These are phyloP conservation scores for Leccinum griseonigrum DNA, from an alignment of 1,284 basidiomycete genomes.

Conservation along the genomic window DNA sequence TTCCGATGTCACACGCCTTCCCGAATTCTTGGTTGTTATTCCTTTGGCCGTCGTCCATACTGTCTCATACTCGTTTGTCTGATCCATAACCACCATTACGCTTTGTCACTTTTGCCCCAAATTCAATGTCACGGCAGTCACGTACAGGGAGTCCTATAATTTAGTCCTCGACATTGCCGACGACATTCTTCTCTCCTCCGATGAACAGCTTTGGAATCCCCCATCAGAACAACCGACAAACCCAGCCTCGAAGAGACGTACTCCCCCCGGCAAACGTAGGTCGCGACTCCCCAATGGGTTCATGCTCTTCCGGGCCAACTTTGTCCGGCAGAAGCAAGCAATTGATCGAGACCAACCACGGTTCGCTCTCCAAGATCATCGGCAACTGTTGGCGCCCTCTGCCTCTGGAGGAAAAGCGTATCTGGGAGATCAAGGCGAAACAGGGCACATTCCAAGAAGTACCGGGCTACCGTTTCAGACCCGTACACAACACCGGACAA, in stretches of 20 bases:
- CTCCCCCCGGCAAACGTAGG: no score
- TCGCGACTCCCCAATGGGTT: no score
- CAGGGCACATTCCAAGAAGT: slow-evolving; percentile 59
- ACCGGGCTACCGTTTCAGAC: slow-evolving; percentile 70
- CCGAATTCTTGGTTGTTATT: slow-evolving; percentile 18
- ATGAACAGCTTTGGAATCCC: no score
- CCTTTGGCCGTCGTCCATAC: no score
- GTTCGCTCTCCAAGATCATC: slow-evolving; percentile 72
- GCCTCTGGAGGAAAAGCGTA: slow-evolving; percentile 60
- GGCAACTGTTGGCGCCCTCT: slow-evolving; percentile 70
- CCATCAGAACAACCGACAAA: no score
- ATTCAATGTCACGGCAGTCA: slow-evolving; percentile 60
- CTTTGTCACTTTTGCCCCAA: slow-evolving; percentile 64
- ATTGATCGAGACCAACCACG: slow-evolving; percentile 81
- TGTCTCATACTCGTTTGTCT: not conserved
- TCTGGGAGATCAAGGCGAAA: slow-evolving; percentile 66
- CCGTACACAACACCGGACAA: slow-evolving; percentile 70
- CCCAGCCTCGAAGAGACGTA: no score
- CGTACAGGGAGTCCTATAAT: slow-evolving; percentile 51
- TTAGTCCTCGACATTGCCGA: no score
- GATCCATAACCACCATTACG: slow-evolving; percentile 39
- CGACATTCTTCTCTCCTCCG: no score
- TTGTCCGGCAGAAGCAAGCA: slow-evolving; percentile 78
- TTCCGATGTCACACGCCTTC: slow-evolving; percentile 4
- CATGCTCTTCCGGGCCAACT: slow-evolving; percentile 91